A percentile compares a stretch with the other conserved stretches of the same genome.
phyloP scores from a whole-genome alignment of 257 asterid species.

The Solanum chaucha region DNA sequence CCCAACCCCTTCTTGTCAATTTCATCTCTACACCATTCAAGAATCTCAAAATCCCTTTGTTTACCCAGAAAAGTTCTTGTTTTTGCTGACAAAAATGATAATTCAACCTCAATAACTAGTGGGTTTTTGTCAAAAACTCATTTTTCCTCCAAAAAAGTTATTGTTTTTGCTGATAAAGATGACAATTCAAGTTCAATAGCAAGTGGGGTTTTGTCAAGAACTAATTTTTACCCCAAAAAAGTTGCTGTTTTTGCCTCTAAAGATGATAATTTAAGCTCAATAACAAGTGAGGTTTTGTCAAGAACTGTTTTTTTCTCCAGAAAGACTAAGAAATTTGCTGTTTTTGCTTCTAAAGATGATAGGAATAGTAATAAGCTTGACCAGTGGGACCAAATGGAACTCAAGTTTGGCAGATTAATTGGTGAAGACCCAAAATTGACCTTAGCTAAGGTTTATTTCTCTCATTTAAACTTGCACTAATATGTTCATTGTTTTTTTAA shows the following conservation, averaged over 20 bases:
- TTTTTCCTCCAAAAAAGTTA: neutral
- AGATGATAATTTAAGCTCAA: neutral
- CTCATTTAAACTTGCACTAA: neutral
- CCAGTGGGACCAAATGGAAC: conserved; percentile 87
- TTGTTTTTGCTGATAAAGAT: neutral
- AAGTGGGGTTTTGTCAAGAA: conserved; percentile 1
- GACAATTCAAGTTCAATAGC: neutral
- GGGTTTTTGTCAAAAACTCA: conserved; percentile 11
- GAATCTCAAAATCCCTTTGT: conserved; percentile 17
- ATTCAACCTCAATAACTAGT: neutral
- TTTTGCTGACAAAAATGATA: neutral
- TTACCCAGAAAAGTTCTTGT: conserved; percentile 19
- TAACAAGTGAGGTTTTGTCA: neutral
- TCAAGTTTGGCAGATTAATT: conserved; percentile 79
- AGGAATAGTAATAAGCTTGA: conserved; percentile 30
- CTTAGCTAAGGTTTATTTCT: conserved; percentile 61
- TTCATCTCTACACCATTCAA: conserved; percentile 13
- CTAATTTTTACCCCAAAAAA: conserved; percentile 10
- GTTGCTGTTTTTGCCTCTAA: neutral
- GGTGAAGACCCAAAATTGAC: conserved; percentile 97
- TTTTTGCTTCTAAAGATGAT: conserved; percentile 64
- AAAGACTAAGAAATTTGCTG: conserved; percentile 35
- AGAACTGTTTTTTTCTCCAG: conserved; percentile 20
- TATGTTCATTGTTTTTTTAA: neutral
- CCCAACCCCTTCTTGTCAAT: conserved; percentile 25